These are phyloP conservation scores for Daldinia childiae DNA, from an alignment of 495 filamentous ascomycete species.

Conservation along the genomic window DNA sequence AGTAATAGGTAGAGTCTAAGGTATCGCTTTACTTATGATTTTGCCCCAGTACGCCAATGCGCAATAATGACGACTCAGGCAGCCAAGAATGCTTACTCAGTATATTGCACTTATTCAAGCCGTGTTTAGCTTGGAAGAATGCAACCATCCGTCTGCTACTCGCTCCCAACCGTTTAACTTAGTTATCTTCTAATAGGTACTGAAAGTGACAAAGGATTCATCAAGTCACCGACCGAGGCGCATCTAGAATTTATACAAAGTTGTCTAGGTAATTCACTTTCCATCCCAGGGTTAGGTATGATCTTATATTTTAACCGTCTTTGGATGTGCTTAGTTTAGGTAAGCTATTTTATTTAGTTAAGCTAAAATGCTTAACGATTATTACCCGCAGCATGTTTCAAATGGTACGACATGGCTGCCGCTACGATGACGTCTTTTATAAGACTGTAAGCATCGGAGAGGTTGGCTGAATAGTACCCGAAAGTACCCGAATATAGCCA, in stretches of 20 bases:
- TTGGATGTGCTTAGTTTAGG: background rate
- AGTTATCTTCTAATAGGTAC: background rate
- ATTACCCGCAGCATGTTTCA: background rate
- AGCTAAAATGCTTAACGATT: background rate
- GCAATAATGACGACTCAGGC: background rate
- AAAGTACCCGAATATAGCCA: conserved; percentile 1
- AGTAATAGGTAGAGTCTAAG: too few species aligned
- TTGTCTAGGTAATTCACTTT: too few species aligned
- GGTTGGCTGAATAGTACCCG: background rate
- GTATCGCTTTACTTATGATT: background rate
- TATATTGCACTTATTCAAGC: background rate
- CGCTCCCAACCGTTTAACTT: background rate
- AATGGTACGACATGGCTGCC: background rate
- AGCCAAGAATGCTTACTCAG: background rate
- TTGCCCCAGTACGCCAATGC: background rate
- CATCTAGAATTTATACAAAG: background rate
- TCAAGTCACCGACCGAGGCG: too few species aligned
- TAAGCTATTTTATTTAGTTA: background rate
- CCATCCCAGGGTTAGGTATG: background rate
- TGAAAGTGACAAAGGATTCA: background rate
- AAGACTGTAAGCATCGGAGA: background rate
- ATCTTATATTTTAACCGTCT: background rate
- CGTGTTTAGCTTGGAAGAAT: background rate
- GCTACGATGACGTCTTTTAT: background rate
- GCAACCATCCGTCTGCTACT: background rate